Evolutionary conservation across 805 yeast genomes (phyloP).

Genomic region (Candida chauliodis): DNA sequence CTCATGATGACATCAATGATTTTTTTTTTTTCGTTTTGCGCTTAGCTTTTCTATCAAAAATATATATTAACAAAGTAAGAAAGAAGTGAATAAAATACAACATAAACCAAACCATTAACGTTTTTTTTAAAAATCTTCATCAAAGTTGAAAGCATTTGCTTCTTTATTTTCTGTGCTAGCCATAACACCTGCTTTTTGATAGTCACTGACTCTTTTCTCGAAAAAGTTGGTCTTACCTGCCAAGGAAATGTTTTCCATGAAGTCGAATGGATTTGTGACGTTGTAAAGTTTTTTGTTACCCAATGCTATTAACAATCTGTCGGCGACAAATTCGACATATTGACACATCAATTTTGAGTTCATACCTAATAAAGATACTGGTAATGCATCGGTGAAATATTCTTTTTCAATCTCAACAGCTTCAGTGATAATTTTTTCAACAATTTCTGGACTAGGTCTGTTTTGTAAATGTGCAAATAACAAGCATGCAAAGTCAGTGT

Average conservation of each 20-base stretch:
- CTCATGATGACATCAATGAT: slow-evolving; percentile 32
- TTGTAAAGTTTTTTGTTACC: slow-evolving; percentile 90
- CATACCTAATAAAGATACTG: slow-evolving; percentile 92
- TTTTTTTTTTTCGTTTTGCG: slow-evolving; percentile 3
- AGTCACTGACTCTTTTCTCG: slow-evolving; percentile 97
- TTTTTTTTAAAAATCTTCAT: slow-evolving; percentile 76
- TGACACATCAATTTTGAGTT: slow-evolving; percentile 92
- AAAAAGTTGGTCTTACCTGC: slow-evolving; percentile 99
- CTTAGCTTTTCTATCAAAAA: background rate
- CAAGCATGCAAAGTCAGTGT: slow-evolving; percentile 96
- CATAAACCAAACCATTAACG: slow-evolving; percentile 1
- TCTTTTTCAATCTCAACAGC: slow-evolving; percentile 94
- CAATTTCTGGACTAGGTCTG: slow-evolving; percentile 78
- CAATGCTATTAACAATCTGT: slow-evolving; percentile 84
- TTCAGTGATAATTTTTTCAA: slow-evolving; percentile 85
- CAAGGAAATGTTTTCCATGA: slow-evolving; percentile 97
- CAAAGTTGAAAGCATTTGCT: slow-evolving; percentile 66
- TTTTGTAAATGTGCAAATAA: slow-evolving; percentile 88
- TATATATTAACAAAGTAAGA: background rate
- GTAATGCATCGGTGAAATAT: slow-evolving; percentile 92
- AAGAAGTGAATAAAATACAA: background rate
- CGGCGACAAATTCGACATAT: slow-evolving; percentile 97
- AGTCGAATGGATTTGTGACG: slow-evolving; percentile 92
- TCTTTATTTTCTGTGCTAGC: slow-evolving; percentile 46
- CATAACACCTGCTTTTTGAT: slow-evolving; percentile 99